Percentiles rank a stretch among this genome's conserved stretches.
phyloP scores from a whole-genome alignment of 192 early-diverging fungal genomes.

The Coemansia erecta region DNA sequence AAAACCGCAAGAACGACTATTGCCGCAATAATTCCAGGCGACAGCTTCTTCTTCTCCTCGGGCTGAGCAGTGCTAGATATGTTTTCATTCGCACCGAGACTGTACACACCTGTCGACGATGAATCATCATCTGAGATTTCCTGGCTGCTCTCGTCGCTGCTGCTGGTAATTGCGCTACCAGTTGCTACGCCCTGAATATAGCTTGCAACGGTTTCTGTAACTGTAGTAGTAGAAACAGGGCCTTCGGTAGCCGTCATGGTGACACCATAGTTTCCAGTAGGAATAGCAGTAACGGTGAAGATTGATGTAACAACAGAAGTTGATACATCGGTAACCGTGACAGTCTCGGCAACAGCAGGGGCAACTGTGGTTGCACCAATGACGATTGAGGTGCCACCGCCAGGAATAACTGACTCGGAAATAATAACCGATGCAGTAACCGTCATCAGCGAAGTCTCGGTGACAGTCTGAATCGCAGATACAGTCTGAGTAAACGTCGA shows the following conservation, averaged over 20 bases:
- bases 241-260: neutral
- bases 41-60: neutral
- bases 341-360: neutral
- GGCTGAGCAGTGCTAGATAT: neutral
- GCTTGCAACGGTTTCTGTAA: neutral
- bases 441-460: neutral
- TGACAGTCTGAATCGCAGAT: neutral
- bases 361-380: neutral
- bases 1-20: neutral
- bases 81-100: neutral
- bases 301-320: neutral
- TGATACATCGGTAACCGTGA: slow-evolving; percentile 2
- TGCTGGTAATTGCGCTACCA: neutral
- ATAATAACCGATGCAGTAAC: slow-evolving; percentile 2
- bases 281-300: slow-evolving; percentile 3
- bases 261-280: neutral
- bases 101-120: neutral
- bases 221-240: neutral
- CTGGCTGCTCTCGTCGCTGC: neutral
- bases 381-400: neutral
- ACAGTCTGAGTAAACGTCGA: neutral
- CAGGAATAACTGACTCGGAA: neutral
- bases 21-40: neutral
- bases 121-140: neutral
- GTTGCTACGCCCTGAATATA: neutral